Conservation (phyloP, 2,329 filamentous ascomycete species). For the Eutypella sp. region DNA sequence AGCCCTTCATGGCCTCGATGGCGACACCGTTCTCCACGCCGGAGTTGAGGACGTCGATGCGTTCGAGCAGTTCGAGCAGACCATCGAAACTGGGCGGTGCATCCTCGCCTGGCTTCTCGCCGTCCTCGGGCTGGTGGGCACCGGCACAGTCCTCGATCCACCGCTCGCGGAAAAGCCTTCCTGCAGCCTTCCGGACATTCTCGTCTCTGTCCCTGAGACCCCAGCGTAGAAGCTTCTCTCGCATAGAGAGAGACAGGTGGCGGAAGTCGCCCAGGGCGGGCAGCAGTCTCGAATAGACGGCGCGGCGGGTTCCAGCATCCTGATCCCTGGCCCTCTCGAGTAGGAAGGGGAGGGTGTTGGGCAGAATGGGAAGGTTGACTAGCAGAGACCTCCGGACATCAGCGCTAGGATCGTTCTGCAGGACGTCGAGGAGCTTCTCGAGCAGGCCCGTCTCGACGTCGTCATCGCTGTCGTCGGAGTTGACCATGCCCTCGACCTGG, state of each 20-base stretch:
- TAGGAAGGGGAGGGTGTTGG: slow-evolving; percentile 76
- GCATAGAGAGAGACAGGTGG: slow-evolving; percentile 85
- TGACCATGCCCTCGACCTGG: slow-evolving; percentile 63
- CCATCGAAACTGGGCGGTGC: slow-evolving; percentile 71
- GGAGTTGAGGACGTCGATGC: slow-evolving; percentile 88
- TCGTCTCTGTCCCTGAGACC: slow-evolving; percentile 91
- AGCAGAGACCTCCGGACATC: slow-evolving; percentile 87
- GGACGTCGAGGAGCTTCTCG: slow-evolving; percentile 77
- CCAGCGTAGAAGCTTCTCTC: slow-evolving; percentile 94
- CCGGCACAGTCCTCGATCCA: slow-evolving; percentile 96
- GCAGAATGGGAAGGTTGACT: slow-evolving; percentile 82
- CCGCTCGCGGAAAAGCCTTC: slow-evolving; percentile 84
- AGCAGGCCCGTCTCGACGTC: slow-evolving; percentile 66
- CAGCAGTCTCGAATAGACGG: slow-evolving; percentile 80
- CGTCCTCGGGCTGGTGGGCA: slow-evolving; percentile 53
- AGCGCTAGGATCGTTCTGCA: slow-evolving; percentile 91
- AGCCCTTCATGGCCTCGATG: slow-evolving; percentile 88
- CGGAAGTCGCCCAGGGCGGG: slow-evolving; percentile 91
- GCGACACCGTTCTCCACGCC: slow-evolving; percentile 87
- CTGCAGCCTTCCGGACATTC: slow-evolving; percentile 86
- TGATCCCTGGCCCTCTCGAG: slow-evolving; percentile 87
- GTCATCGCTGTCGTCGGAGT: slow-evolving; percentile 67
- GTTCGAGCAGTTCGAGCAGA: slow-evolving; percentile 82
- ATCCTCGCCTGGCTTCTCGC: slow-evolving; percentile 50
- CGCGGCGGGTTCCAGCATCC: slow-evolving; percentile 76